Evolutionary conservation across 306 rosid genomes (phyloP).

Genomic region (Cyclanthera cordifolia): DNA sequence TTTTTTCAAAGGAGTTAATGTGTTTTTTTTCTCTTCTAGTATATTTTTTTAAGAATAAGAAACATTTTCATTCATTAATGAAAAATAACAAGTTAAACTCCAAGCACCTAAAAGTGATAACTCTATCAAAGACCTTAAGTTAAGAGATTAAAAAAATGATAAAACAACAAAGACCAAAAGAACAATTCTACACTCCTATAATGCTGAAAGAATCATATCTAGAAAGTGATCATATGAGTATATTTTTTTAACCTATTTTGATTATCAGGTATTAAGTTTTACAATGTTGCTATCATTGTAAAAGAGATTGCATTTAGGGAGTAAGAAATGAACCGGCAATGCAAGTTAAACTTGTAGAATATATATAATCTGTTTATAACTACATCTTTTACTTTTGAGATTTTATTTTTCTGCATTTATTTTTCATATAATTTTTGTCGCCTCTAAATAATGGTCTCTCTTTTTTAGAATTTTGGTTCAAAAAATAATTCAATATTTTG

Average conservation of each 20-base stretch:
- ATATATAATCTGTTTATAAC: too few relatives aligned
- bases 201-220: too few relatives aligned
- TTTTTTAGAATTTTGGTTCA: conserved; percentile 42
- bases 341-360: neutral
- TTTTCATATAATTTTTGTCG: neutral
- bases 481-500: conserved; percentile 42
- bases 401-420: neutral
- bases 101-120: too few relatives aligned
- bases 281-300: neutral
- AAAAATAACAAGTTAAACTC: too few relatives aligned
- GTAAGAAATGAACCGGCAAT: neutral
- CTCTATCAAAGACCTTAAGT: too few relatives aligned
- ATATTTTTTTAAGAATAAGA: too few relatives aligned
- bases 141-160: too few relatives aligned
- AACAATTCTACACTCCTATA: too few relatives aligned
- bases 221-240: too few relatives aligned
- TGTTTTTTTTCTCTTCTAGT: neutral
- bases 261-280: neutral
- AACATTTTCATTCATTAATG: too few relatives aligned
- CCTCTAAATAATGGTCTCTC: neutral
- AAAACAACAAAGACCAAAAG: too few relatives aligned
- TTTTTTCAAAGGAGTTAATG: neutral
- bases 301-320: neutral
- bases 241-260: neutral
- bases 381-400: neutral